Percentiles rank a stretch among this genome's conserved stretches.
Conservation (phyloP, 192 early-diverging fungal genomes). For the Umbelopsis sp. region DNA sequence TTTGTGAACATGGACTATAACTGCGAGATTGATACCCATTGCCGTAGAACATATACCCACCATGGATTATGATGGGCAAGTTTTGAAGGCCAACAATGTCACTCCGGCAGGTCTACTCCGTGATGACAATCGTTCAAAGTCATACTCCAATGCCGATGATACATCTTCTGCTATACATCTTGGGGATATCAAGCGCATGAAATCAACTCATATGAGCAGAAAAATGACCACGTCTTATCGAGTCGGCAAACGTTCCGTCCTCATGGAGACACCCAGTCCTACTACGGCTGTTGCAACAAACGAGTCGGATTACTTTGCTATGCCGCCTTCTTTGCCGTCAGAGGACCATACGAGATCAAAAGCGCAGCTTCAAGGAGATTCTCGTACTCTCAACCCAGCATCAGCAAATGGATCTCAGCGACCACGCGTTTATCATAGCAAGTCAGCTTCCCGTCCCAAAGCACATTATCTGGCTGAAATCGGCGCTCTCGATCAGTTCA, state of each 20-base stretch:
- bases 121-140: constrained; percentile 50
- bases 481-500: constrained; percentile 77
- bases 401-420: not conserved
- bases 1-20: no score
- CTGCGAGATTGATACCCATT: not conserved
- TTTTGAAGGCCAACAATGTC: not conserved
- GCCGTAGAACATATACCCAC: constrained; percentile 8
- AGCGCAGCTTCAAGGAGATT: no score
- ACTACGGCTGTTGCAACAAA: constrained; percentile 28
- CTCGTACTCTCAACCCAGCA: not conserved
- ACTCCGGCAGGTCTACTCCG: constrained; percentile 36
- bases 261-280: constrained; percentile 52
- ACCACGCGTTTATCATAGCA: constrained; percentile 31
- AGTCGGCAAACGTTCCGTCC: constrained; percentile 52
- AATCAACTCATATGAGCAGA: constrained; percentile 52
- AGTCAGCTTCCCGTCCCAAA: constrained; percentile 8
- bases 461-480: constrained; percentile 63
- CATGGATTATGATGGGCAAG: constrained; percentile 6
- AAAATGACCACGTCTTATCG: constrained; percentile 36
- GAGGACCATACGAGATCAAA: no score
- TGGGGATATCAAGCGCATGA: constrained; percentile 60
- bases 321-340: not conserved
- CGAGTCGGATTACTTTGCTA: not conserved
- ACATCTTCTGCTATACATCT: constrained; percentile 46
- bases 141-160: constrained; percentile 50